Conservation (phyloP, 495 filamentous ascomycete species). For the Penicillium silybi region DNA sequence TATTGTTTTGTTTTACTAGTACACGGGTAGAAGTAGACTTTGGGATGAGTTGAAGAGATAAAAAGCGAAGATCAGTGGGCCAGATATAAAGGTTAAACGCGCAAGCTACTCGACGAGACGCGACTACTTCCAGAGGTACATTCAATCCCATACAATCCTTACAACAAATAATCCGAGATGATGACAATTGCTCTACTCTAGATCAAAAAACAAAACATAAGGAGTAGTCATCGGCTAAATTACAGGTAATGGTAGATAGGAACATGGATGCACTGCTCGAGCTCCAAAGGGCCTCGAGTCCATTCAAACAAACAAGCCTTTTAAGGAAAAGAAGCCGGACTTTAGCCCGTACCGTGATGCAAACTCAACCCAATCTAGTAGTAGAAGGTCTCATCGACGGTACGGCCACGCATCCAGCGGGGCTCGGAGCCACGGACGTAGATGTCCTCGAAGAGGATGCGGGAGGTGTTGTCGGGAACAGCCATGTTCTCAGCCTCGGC, state of each 20-base stretch:
- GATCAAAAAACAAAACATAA: slow-evolving; percentile 21
- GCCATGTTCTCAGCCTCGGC: slow-evolving; percentile 83
- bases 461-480: slow-evolving; percentile 65
- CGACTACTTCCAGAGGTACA: not conserved
- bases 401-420: slow-evolving; percentile 82
- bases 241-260: slow-evolving; percentile 31
- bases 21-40: not conserved
- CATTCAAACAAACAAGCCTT: slow-evolving; percentile 12
- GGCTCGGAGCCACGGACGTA: slow-evolving; percentile 93
- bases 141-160: no score
- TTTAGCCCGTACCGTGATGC: slow-evolving; percentile 1
- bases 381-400: slow-evolving; percentile 91
- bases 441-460: slow-evolving; percentile 94
- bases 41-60: not conserved
- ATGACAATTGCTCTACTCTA: slow-evolving; percentile 30
- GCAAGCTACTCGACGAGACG: not conserved
- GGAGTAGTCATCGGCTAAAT: slow-evolving; percentile 33
- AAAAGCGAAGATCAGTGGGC: not conserved
- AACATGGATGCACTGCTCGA: slow-evolving; percentile 15
- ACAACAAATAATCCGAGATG: not conserved
- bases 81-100: not conserved
- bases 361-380: no score
- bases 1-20: not conserved
- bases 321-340: slow-evolving; percentile 5
- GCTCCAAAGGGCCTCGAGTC: slow-evolving; percentile 1